A percentile compares a stretch with the other conserved stretches of the same genome.
These are phyloP conservation scores for Aspergillus hiratsukae DNA, from an alignment of 2,329 filamentous ascomycete genomes.

Conservation along the genomic window DNA sequence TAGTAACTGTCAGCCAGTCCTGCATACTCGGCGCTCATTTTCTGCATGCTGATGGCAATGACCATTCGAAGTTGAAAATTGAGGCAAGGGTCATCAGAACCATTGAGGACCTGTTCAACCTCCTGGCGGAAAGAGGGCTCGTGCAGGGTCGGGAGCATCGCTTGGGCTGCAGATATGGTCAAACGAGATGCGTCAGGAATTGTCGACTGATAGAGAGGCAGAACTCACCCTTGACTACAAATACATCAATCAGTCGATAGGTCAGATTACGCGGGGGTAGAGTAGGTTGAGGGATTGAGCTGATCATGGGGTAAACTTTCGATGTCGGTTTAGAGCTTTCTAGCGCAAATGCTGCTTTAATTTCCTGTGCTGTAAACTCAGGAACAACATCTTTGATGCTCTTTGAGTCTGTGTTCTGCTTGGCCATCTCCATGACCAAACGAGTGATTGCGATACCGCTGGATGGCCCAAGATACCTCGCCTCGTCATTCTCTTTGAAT, in stretches of 20 bases:
- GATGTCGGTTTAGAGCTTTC: conserved; percentile 63
- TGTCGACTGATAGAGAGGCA: background rate
- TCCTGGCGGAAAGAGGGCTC: conserved; percentile 73
- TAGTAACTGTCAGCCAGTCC: conserved; percentile 94
- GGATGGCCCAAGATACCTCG: conserved; percentile 85
- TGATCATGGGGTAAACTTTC: conserved; percentile 88
- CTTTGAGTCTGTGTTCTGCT: conserved; percentile 84
- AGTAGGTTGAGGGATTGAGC: conserved; percentile 70
- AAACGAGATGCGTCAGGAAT: background rate
- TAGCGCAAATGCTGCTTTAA: conserved; percentile 64
- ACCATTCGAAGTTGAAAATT: conserved; percentile 89
- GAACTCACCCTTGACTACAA: conserved; percentile 70
- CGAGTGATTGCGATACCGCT: conserved; percentile 95
- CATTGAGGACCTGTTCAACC: conserved; percentile 74
- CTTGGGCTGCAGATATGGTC: conserved; percentile 60
- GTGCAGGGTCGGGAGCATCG: conserved; percentile 82
- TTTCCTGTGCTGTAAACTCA: conserved; percentile 61
- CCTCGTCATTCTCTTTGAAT: conserved; percentile 79
- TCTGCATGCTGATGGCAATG: conserved; percentile 90
- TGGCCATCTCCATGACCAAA: conserved; percentile 92
- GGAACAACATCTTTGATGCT: conserved; percentile 90
- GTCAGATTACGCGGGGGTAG: conserved; percentile 71
- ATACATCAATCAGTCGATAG: conserved; percentile 76
- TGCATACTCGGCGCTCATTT: conserved; percentile 83
- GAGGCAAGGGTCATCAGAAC: conserved; percentile 71